Conservation (phyloP, 2,329 filamentous ascomycete genomes). For the Monosporascus sp. region DNA sequence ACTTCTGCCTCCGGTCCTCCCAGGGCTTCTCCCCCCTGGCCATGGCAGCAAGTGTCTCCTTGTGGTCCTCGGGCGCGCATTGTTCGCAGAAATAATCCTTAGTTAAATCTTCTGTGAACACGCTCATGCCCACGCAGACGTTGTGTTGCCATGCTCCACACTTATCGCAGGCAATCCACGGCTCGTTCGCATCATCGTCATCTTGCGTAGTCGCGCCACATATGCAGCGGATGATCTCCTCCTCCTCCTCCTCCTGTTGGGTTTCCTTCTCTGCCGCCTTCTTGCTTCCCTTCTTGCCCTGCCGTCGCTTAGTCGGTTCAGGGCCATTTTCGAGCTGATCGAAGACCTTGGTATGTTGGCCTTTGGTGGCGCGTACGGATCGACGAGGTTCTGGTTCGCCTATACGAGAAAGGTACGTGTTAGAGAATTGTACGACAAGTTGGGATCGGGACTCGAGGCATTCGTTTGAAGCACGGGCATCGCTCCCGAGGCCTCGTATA, state of each 20-base stretch:
- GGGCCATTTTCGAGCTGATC: conserved; percentile 64
- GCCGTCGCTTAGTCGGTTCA: conserved; percentile 49
- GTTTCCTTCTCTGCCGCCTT: conserved; percentile 53
- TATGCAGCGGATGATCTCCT: conserved; percentile 85
- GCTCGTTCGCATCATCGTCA: conserved; percentile 74
- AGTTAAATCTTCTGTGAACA: conserved; percentile 71
- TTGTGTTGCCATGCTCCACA: conserved; percentile 98
- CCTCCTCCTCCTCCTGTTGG: conserved; percentile 52
- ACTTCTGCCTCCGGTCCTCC: conserved; percentile 62
- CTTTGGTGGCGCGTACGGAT: conserved; percentile 93
- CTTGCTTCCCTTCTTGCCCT: conserved; percentile 39
- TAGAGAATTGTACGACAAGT: conserved; percentile 15
- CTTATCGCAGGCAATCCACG: conserved; percentile 93
- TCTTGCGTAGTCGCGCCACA: conserved; percentile 84
- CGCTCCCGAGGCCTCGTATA: neutral
- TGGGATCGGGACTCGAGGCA: neutral
- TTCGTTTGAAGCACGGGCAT: neutral
- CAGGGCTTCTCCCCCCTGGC: conserved; percentile 79
- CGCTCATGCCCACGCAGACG: conserved; percentile 82
- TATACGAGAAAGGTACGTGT: conserved; percentile 17
- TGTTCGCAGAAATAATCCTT: conserved; percentile 89
- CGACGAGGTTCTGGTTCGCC: conserved; percentile 73
- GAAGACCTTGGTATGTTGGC: conserved; percentile 85
- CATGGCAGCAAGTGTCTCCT: conserved; percentile 72
- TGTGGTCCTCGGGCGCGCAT: conserved; percentile 80